Evolutionary conservation across 345 rosid species (phyloP), one percentile per base, ranked within the genome.

Genomic region (Eucalyptus paniculata): DNA sequence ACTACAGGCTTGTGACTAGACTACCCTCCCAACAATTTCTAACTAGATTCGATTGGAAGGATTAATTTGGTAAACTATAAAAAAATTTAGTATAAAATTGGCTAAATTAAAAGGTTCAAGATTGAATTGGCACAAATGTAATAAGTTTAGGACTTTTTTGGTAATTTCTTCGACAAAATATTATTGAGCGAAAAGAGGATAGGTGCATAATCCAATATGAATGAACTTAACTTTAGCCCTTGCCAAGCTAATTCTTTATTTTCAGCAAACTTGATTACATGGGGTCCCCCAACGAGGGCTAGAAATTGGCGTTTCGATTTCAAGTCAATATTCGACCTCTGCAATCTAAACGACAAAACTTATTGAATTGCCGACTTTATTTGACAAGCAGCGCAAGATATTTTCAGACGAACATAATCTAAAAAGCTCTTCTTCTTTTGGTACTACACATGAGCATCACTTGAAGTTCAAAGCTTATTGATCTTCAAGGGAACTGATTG

Each of bases 71-170:
- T 19, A 65, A 65, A 65, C 4, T 0, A 17, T 15, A 0, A 65
- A 15, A 65, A n/a, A 6, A 16, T 15, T 15, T n/a, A 13, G 40
- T 2, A 65, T 7, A 14, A 15, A 16, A 65, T 15, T n/a, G 3
- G 21, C 6, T 8, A n/a, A 65, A n/a, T 65, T 65, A 0, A n/a
- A 65, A 65, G 0, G 40, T 65, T 16, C 2, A 65, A 6, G 11
- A n/a, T 3, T 4, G 11, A 65, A n/a, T 65, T n/a, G 5, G 6
- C 19, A 65, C 2, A 15, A 16, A n/a, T 8, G 0, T 15, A n/a
- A 16, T 65, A n/a, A 6, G 5, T 65, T 65, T 65, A 8, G 0
- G 37, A 65, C 0, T n/a, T 65, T 15, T 65, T n/a, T n/a, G 21
- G 6, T 15, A 65, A 65, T 65, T n/a, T 17, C 5, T 13, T 18